Evolutionary conservation across 1,284 basidiomycete genomes (phyloP), one percentile per base, ranked within the genome.

Genomic region (Gymnopus androsaceus): DNA sequence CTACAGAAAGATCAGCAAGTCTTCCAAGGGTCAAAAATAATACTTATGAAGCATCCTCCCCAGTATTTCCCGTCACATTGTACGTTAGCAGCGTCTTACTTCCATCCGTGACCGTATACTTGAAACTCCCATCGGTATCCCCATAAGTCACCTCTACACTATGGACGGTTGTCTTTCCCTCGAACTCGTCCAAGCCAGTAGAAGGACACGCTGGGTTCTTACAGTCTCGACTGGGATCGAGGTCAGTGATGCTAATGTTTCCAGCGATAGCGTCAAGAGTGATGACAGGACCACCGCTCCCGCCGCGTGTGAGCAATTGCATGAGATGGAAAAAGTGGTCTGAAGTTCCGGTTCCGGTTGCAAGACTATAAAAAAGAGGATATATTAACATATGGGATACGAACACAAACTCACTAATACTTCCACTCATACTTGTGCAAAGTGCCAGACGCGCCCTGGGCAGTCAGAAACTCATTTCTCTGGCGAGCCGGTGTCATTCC

Each of bases 291-390:
- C 34, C 51, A 21, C 45, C 51, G 17, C 25, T 45, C 0, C 28
- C 41, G 12, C 21, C 51, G 1, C 50, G 46, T 4, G 55, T 51
- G 28, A 63, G 60, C 3, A 63, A 49, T 49, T 63, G 62, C 60
- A 63, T 62, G 33, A 63, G 53, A 23, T 63, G 62, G 57, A 63
- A 63, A 55, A 63, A 63, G 11, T 48, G 37, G 15, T 25, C 54
- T 12, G 45, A 42, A 14, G 62, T 59, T 3, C 59, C 61, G 9
- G 55, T 57, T 9, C 44, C 30, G 21, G 60, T 51, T 8, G 58
- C 47, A 11, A 63, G 33, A 27, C 48, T 50, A 34, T 33, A 27
- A 17, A 17, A 31, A 30, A 6, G 19, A 28, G 9, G 30, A 19
- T 5, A 23, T 21, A 23, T 19, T n/a, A 17, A 31, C 14, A 23